Conservation (phyloP, 2,329 filamentous ascomycete genomes). For the Metarhizium guizhouense region DNA sequence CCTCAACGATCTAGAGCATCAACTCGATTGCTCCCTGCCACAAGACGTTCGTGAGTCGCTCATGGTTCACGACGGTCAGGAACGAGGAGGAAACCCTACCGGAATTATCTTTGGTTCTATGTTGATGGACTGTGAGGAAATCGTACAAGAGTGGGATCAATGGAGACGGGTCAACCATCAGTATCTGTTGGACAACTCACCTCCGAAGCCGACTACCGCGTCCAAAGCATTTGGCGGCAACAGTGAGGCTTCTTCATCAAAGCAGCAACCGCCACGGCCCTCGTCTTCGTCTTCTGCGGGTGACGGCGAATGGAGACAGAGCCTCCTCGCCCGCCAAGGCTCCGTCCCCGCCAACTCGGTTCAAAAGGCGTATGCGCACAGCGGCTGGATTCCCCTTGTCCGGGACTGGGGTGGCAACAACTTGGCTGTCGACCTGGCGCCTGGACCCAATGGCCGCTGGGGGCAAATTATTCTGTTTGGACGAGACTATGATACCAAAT, state of each 20-base stretch:
- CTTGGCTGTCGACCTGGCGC: slow-evolving; percentile 84
- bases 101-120: slow-evolving; percentile 91
- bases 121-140: slow-evolving; percentile 96
- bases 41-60: slow-evolving; percentile 90
- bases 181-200: slow-evolving; percentile 58
- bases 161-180: slow-evolving; percentile 92
- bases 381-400: slow-evolving; percentile 90
- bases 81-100: slow-evolving; percentile 82
- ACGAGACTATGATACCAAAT: slow-evolving; percentile 97
- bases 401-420: slow-evolving; percentile 99
- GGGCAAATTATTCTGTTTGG: slow-evolving; percentile 95
- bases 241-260: slow-evolving; percentile 60
- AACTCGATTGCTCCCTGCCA: slow-evolving; percentile 87
- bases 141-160: slow-evolving; percentile 94
- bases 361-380: slow-evolving; percentile 87
- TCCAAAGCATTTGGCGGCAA: slow-evolving; percentile 63
- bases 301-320: slow-evolving; percentile 66
- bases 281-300: slow-evolving; percentile 35
- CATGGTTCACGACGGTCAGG: slow-evolving; percentile 90
- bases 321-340: slow-evolving; percentile 75
- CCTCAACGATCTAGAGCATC: slow-evolving; percentile 91
- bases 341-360: slow-evolving; percentile 80
- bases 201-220: slow-evolving; percentile 52
- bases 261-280: slow-evolving; percentile 31
- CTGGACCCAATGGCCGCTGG: slow-evolving; percentile 84